A percentile compares a stretch with the other conserved stretches of the same genome.
phyloP scores from a whole-genome alignment of 371 early-diverging fungal genomes.

The Sporodiniella umbellata region DNA sequence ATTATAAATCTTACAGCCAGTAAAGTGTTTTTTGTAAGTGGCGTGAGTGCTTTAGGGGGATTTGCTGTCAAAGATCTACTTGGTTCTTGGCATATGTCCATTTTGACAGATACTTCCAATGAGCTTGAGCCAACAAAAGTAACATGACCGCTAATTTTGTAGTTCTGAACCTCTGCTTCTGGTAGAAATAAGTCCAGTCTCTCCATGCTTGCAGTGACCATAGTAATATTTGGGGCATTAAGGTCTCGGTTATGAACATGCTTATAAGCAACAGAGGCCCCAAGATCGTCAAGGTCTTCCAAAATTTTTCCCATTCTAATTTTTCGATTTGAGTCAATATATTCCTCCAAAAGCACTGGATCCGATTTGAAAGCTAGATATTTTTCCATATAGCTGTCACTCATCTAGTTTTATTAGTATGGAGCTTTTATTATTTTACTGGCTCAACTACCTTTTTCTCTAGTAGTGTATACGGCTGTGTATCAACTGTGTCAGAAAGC shows the following conservation, averaged over 20 bases:
- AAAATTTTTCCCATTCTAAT: constrained; percentile 65
- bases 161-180: constrained; percentile 64
- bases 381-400: constrained; percentile 77
- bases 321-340: constrained; percentile 69
- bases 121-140: constrained; percentile 85
- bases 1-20: constrained; percentile 87
- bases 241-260: constrained; percentile 69
- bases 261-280: constrained; percentile 77
- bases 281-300: constrained; percentile 82
- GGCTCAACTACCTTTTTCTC: too few species aligned
- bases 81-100: constrained; percentile 55
- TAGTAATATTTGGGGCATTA: constrained; percentile 60
- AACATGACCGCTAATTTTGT: constrained; percentile 77
- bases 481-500: too few species aligned
- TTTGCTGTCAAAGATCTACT: too few species aligned
- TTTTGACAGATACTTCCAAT: constrained; percentile 84
- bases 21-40: constrained; percentile 49
- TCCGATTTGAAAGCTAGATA: constrained; percentile 78
- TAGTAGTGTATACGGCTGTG: too few species aligned
- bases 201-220: constrained; percentile 91
- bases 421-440: too few species aligned
- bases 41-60: constrained; percentile 18
- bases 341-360: constrained; percentile 73
- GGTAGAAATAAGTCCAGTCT: constrained; percentile 77
- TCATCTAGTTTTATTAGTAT: too few species aligned